Conservation (phyloP, 2,329 filamentous ascomycete species). For the Phialemonium atrogriseum region DNA sequence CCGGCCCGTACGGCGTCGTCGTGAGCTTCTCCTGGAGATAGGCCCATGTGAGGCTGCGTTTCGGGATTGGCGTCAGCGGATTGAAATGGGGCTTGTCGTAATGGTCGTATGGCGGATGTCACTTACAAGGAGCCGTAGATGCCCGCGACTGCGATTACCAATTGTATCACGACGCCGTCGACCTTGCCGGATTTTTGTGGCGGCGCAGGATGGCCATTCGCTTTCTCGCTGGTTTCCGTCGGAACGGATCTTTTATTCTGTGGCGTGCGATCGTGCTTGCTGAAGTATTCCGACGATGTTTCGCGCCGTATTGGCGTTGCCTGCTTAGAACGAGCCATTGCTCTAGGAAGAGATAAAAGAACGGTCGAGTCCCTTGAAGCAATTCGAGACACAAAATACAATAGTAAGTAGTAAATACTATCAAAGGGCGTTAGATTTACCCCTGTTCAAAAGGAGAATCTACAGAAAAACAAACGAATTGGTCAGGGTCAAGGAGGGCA, state of each 20-base stretch:
- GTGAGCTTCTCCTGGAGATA: slow-evolving; percentile 96
- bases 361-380: slow-evolving; percentile 5
- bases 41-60: slow-evolving; percentile 89
- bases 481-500: too few species aligned
- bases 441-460: not conserved
- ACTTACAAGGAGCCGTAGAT: slow-evolving; percentile 95
- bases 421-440: not conserved
- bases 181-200: not conserved
- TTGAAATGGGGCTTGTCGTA: not conserved
- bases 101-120: not conserved
- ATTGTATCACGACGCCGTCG: slow-evolving; percentile 61
- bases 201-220: slow-evolving; percentile 14
- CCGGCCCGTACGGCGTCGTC: slow-evolving; percentile 73
- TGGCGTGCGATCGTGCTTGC: slow-evolving; percentile 30
- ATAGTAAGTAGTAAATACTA: not conserved
- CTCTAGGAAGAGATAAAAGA: not conserved
- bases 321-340: slow-evolving; percentile 68
- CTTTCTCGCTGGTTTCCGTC: slow-evolving; percentile 22
- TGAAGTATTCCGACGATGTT: slow-evolving; percentile 58
- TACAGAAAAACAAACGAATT: slow-evolving; percentile 1
- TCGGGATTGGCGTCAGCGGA: too few species aligned
- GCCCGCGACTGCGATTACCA: slow-evolving; percentile 80
- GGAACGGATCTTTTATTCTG: slow-evolving; percentile 9
- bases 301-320: slow-evolving; percentile 55
- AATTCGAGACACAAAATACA: slow-evolving; percentile 2